A percentile compares a stretch with the other conserved stretches of the same genome.
Evolutionary conservation across 2,329 filamentous ascomycete genomes (phyloP).

Genomic region (Cladorrhinum sp.): DNA sequence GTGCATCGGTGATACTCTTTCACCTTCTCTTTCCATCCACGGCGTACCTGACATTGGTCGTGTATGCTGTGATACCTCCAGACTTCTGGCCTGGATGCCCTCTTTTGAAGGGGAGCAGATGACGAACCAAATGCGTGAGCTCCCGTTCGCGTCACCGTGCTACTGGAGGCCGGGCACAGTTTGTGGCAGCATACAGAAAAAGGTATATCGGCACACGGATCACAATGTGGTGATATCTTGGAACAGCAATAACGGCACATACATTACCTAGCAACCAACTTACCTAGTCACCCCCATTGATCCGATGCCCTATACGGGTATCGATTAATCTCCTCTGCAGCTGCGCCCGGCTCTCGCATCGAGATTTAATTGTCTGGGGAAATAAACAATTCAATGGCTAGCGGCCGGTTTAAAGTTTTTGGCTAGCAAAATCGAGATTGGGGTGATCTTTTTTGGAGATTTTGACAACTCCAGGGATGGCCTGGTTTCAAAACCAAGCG

Average conservation of each 20-base stretch:
- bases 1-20: constrained; percentile 2
- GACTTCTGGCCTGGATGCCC: constrained; percentile 17
- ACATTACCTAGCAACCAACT: neutral
- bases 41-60: constrained; percentile 20
- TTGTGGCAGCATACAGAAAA: neutral
- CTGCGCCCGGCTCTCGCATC: neutral
- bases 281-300: neutral
- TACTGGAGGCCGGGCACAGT: constrained; percentile 13
- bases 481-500: neutral
- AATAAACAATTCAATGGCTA: neutral
- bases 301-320: neutral
- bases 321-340: neutral
- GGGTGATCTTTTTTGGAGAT: too few species aligned
- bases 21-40: neutral
- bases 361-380: neutral
- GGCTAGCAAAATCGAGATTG: constrained; percentile 2
- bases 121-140: constrained; percentile 10
- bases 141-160: constrained; percentile 2
- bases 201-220: neutral
- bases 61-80: constrained; percentile 21
- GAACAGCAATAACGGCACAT: neutral
- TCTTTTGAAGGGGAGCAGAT: neutral
- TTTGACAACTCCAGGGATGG: constrained; percentile 3
- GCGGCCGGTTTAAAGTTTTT: neutral
- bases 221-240: neutral